phyloP scores from a whole-genome alignment of 164 flowering plant genomes.

The Dillenia turbinata region DNA sequence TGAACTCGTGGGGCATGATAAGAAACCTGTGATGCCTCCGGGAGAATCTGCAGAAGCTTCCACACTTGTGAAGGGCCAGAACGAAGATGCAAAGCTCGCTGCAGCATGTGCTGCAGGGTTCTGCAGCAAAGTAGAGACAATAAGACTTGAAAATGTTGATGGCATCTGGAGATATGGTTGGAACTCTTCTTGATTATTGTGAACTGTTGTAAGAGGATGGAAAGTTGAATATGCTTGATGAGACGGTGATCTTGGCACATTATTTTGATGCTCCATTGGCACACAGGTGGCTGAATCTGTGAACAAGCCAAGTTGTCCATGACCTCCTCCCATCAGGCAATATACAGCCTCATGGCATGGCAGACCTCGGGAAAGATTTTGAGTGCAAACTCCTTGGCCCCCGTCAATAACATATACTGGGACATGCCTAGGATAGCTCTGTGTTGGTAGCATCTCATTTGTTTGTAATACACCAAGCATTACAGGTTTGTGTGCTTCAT shows the following conservation, averaged over 20 bases:
- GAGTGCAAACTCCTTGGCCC: slow-evolving; percentile 27
- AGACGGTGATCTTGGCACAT: slow-evolving; percentile 32
- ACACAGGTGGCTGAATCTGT: slow-evolving; percentile 37
- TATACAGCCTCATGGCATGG: slow-evolving; percentile 30
- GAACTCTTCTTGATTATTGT: slow-evolving; percentile 42
- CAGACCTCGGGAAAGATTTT: slow-evolving; percentile 24
- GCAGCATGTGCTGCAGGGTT: slow-evolving; percentile 92
- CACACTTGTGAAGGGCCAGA: slow-evolving; percentile 49
- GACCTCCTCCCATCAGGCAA: slow-evolving; percentile 35
- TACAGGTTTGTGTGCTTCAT: slow-evolving; percentile 20
- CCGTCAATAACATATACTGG: slow-evolving; percentile 66
- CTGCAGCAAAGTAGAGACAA: slow-evolving; percentile 62
- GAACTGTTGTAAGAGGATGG: slow-evolving; percentile 41
- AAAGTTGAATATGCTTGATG: slow-evolving; percentile 43
- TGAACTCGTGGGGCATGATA: slow-evolving; percentile 23
- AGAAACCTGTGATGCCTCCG: slow-evolving; percentile 32
- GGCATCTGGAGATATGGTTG: slow-evolving; percentile 47
- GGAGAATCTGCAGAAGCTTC: slow-evolving; percentile 41
- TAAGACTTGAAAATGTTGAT: slow-evolving; percentile 54
- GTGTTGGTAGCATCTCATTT: slow-evolving; percentile 36
- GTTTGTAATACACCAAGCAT: slow-evolving; percentile 15
- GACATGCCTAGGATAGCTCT: slow-evolving; percentile 61
- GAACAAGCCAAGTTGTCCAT: slow-evolving; percentile 18
- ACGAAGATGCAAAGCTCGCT: slow-evolving; percentile 73
- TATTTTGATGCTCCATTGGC: slow-evolving; percentile 33